Evolutionary conservation across 2,329 filamentous ascomycete genomes (phyloP), one percentile per base, ranked within the genome.

Genomic region (Dactylellina cionopaga): DNA sequence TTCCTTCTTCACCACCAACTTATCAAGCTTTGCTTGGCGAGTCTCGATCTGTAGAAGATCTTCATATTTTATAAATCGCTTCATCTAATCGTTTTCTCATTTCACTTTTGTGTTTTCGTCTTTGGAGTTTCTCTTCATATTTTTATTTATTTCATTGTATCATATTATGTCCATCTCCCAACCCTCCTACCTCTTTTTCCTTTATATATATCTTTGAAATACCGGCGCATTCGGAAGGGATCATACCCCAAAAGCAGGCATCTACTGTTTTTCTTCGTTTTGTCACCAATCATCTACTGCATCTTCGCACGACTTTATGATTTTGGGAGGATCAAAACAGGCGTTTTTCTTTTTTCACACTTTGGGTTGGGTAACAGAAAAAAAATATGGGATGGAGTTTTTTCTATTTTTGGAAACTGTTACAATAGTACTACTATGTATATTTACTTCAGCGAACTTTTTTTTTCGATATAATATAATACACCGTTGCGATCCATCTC

Each of bases 1-100:
- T 98, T 41, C 93, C 94, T 0, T 89, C 88, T 1, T 92, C 90
- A 77, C 94, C 94, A 51, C 94, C 94, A 0, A 85, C 84, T 4
- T 93, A 93, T 80, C 82, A 79, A 17, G 39, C 60, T 43, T 24
- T 66, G 27, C 39, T 63, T 49, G 29, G 55, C 46, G 58, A 55
- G 24, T 60, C 68, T 25, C 51, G 19, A 22, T 65, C 68, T 24
- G 29, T 62, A 9, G 69, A 68, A 19, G 60, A 62, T 55, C 35
- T 66, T n/a, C 22, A 55, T 27, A 60, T 58, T 51, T 52, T 66
- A 43, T 60, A 64, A 59, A 51, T 15, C n/a, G 17, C 39, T 31
- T 35, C 41, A 43, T 31, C n/a, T n/a, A n/a, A n/a, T n/a, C 29
- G 15, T 13, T 52, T 52, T 13, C 31, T 19, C 7, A 4, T 15